phyloP scores from a whole-genome alignment of 2,329 filamentous ascomycete genomes.

The Xylariaceae sp. region DNA sequence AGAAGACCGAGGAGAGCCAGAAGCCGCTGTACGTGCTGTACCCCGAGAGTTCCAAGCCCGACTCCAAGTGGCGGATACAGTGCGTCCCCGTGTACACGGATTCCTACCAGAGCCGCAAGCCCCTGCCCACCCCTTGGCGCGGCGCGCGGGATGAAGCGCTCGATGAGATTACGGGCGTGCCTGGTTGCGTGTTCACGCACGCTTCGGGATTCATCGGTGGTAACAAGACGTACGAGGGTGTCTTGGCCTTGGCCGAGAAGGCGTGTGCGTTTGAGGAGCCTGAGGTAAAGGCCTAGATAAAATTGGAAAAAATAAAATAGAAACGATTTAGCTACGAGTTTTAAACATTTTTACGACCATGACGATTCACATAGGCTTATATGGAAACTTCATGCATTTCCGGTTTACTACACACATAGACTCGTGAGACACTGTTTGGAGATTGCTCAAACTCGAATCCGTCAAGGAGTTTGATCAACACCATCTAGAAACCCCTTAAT shows the following conservation, averaged over 20 bases:
- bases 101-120: constrained; percentile 88
- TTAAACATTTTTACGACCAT: not conserved
- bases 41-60: constrained; percentile 70
- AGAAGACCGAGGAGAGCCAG: constrained; percentile 39
- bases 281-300: not conserved
- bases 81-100: constrained; percentile 79
- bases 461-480: too few species aligned
- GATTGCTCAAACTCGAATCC: too few species aligned
- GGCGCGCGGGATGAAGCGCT: constrained; percentile 83
- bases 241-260: constrained; percentile 76
- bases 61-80: constrained; percentile 88
- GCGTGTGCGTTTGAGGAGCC: constrained; percentile 47
- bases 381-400: not conserved
- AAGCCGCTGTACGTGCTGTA: constrained; percentile 85
- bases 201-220: constrained; percentile 94
- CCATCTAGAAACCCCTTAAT: not conserved
- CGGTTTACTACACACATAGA: too few species aligned
- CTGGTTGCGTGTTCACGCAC: constrained; percentile 85
- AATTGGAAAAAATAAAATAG: not conserved
- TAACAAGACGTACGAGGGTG: constrained; percentile 86
- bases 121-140: constrained; percentile 85
- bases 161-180: constrained; percentile 61
- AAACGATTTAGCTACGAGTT: not conserved
- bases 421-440: too few species aligned
- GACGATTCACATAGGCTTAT: not conserved